Conservation (phyloP, 495 filamentous ascomycete species). For the Penicillium diatomitis region DNA sequence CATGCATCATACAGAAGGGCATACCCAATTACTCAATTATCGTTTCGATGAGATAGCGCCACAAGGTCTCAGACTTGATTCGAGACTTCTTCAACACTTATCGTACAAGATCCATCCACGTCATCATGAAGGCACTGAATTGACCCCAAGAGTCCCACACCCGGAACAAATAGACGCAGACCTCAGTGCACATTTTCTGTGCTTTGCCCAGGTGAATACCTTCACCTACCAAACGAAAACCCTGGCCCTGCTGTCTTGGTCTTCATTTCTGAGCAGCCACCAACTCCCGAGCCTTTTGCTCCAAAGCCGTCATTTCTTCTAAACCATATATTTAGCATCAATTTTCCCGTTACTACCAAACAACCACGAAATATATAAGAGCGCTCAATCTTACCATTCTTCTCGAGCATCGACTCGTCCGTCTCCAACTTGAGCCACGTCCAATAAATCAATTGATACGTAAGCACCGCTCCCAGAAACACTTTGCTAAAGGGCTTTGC, state of each 20-base stretch:
- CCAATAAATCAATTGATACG: slow-evolving; percentile 81
- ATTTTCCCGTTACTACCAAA: not conserved
- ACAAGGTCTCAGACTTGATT: no score
- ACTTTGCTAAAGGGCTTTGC: slow-evolving; percentile 73
- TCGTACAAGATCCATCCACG: no score
- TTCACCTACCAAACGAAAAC: not conserved
- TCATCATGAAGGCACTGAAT: no score
- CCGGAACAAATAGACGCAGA: no score
- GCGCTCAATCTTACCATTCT: slow-evolving; percentile 35
- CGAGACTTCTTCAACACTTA: no score
- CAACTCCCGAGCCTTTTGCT: slow-evolving; percentile 35
- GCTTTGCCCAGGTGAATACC: no score
- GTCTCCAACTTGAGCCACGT: slow-evolving; percentile 80
- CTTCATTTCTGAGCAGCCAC: slow-evolving; percentile 22
- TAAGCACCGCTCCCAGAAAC: slow-evolving; percentile 76
- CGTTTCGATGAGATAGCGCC: no score
- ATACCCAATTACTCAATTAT: no score
- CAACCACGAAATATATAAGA: not conserved
- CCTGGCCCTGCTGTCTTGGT: not conserved
- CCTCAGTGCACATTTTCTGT: no score
- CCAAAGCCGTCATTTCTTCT: slow-evolving; percentile 35
- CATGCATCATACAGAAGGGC: no score
- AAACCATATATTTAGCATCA: not conserved
- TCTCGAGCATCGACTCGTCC: slow-evolving; percentile 57
- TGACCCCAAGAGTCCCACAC: no score